phyloP scores from a whole-genome alignment of 2,329 filamentous ascomycete species.

The Cadophora luteo-olivacea region DNA sequence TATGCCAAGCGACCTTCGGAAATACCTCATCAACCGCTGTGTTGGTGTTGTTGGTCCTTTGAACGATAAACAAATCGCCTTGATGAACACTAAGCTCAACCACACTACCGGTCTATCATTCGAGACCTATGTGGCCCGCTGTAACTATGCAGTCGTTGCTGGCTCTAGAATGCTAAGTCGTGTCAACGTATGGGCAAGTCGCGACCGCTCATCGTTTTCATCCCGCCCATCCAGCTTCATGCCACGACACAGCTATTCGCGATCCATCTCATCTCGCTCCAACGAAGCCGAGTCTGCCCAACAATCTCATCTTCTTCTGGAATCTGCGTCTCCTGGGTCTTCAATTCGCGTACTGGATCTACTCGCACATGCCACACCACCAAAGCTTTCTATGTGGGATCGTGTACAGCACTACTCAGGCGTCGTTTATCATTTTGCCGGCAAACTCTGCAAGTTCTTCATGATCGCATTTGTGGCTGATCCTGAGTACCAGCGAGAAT shows the following conservation, averaged over 20 bases:
- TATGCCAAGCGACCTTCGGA: slow-evolving; percentile 51
- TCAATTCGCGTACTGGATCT: slow-evolving; percentile 18
- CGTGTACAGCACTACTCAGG: slow-evolving; percentile 18
- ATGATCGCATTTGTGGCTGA: slow-evolving; percentile 52
- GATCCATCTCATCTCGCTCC: slow-evolving; percentile 10
- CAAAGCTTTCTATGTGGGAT: slow-evolving; percentile 24
- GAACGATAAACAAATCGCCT: slow-evolving; percentile 46
- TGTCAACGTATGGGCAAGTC: slow-evolving; percentile 19
- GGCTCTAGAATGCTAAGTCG: slow-evolving; percentile 47
- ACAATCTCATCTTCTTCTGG: slow-evolving; percentile 13
- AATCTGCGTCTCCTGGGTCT: not conserved
- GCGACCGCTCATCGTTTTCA: not conserved
- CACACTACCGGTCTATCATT: slow-evolving; percentile 37
- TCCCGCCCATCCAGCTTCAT: slow-evolving; percentile 13
- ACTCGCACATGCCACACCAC: slow-evolving; percentile 18
- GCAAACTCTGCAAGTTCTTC: slow-evolving; percentile 51
- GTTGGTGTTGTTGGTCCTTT: slow-evolving; percentile 51
- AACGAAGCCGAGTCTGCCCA: slow-evolving; percentile 5
- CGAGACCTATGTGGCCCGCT: slow-evolving; percentile 53
- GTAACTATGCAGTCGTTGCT: slow-evolving; percentile 55
- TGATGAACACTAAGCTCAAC: slow-evolving; percentile 44
- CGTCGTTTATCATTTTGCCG: slow-evolving; percentile 28
- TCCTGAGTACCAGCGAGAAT: slow-evolving; percentile 51
- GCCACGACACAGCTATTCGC: slow-evolving; percentile 11
- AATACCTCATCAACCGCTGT: slow-evolving; percentile 52